Evolutionary conservation across 106 monocot genomes (phyloP).

Genomic region (Cymbidium sinense): DNA sequence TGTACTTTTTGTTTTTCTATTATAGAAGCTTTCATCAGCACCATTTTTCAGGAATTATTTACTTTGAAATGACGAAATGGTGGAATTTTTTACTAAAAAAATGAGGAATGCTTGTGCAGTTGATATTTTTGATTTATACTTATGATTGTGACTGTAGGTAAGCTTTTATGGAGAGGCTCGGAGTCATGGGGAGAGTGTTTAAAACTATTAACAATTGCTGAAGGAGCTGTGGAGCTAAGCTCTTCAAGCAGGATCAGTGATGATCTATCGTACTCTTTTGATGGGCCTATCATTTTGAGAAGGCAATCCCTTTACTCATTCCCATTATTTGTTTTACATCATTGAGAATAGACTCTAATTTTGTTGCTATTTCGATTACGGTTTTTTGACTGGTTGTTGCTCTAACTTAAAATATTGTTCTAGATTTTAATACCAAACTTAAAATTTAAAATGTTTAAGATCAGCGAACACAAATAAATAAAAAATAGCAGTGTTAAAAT

Average conservation of each 20-base stretch:
- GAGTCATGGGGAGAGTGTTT: conserved; percentile 90
- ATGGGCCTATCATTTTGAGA: conserved; percentile 70
- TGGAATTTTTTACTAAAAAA: background rate
- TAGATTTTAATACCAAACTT: conserved; percentile 2
- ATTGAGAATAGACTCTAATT: no score
- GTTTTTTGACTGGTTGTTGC: no score
- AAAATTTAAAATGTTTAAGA: background rate
- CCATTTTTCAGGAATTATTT: background rate
- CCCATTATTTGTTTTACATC: no score
- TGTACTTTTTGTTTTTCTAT: background rate
- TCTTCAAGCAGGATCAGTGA: conserved; percentile 1
- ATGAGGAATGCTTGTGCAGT: background rate
- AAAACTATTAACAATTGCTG: conserved; percentile 60
- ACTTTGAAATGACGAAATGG: background rate
- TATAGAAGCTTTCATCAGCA: background rate
- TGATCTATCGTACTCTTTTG: conserved; percentile 18
- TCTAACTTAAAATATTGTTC: background rate
- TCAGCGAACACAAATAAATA: background rate
- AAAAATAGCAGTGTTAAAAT: no score
- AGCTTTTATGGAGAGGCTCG: conserved; percentile 72
- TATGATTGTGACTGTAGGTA: conserved; percentile 41
- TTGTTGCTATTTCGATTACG: no score
- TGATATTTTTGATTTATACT: no score
- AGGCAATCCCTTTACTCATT: conserved; percentile 35
- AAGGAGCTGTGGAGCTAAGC: conserved; percentile 25